phyloP scores from a whole-genome alignment of 2,329 filamentous ascomycete genomes.

The Phoma sp. region DNA sequence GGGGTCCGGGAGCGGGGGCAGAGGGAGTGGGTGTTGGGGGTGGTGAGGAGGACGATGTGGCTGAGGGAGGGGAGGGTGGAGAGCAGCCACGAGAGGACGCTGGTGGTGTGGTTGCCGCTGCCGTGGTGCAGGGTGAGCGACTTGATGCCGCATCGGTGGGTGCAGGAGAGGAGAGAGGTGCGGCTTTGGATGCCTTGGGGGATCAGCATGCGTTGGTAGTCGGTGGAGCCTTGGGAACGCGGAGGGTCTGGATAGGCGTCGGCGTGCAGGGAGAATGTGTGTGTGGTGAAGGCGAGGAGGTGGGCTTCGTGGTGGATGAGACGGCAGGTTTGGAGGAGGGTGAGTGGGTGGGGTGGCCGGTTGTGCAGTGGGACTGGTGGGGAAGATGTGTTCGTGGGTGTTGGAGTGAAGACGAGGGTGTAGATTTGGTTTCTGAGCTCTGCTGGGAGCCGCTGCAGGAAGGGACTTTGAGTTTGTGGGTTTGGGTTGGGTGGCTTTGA shows the following conservation, averaged over 20 bases:
- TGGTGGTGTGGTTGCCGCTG: no score
- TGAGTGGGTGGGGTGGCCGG: constrained; percentile 15
- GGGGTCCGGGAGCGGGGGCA: no score
- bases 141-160: no score
- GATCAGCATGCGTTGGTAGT: not conserved
- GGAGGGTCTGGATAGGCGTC: not conserved
- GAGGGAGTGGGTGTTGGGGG: not conserved
- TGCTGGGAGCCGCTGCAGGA: constrained; percentile 11
- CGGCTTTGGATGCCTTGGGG: no score
- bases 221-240: not conserved
- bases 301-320: constrained; percentile 12
- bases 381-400: not conserved
- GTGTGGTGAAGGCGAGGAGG: constrained; percentile 9
- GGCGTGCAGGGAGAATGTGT: constrained; percentile 5
- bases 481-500: not conserved
- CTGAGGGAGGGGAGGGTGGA: no score
- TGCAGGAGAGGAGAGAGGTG: no score
- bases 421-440: constrained; percentile 20
- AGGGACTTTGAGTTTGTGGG: constrained; percentile 3
- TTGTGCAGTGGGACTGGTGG: not conserved
- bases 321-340: constrained; percentile 17
- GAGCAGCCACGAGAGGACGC: no score
- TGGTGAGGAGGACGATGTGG: not conserved
- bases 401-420: constrained; percentile 11
- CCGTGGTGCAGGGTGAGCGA: no score